A percentile compares a stretch with the other conserved stretches of the same genome.
These are phyloP conservation scores for Amauroascus niger DNA, from an alignment of 2,329 filamentous ascomycete species.

Conservation along the genomic window DNA sequence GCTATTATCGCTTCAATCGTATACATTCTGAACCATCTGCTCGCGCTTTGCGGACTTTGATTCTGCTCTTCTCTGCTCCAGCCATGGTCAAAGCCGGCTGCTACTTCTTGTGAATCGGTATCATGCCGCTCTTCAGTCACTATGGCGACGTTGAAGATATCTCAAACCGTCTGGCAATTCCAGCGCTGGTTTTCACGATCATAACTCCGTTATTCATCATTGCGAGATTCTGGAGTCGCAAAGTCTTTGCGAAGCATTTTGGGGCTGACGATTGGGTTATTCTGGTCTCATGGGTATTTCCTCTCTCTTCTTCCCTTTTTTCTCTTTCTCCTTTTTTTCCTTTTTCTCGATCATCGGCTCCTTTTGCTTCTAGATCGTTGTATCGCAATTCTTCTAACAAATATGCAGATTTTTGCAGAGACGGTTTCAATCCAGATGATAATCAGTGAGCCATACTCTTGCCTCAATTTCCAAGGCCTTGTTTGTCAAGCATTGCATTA, in stretches of 20 bases:
- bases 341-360: too few species aligned
- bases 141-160: slow-evolving; percentile 21
- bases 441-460: slow-evolving; percentile 19
- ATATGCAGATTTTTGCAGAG: slow-evolving; percentile 21
- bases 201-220: slow-evolving; percentile 19
- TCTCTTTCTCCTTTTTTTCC: background rate
- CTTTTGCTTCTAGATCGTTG: background rate
- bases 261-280: slow-evolving; percentile 26
- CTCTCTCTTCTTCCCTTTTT: background rate
- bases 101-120: background rate
- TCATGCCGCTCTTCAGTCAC: slow-evolving; percentile 20
- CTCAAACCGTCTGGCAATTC: slow-evolving; percentile 16
- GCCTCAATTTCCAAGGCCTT: background rate
- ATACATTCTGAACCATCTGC: background rate
- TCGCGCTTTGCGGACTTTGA: background rate
- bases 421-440: slow-evolving; percentile 21
- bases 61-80: background rate
- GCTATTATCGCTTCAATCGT: background rate
- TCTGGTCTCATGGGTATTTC: slow-evolving; percentile 18
- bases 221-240: slow-evolving; percentile 16
- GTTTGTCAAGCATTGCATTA: too few species aligned
- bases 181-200: slow-evolving; percentile 19
- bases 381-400: background rate
- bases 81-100: background rate
- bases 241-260: slow-evolving; percentile 15